Conservation (phyloP, 2,329 filamentous ascomycete genomes). For the Cryphonectria carpinicola region DNA sequence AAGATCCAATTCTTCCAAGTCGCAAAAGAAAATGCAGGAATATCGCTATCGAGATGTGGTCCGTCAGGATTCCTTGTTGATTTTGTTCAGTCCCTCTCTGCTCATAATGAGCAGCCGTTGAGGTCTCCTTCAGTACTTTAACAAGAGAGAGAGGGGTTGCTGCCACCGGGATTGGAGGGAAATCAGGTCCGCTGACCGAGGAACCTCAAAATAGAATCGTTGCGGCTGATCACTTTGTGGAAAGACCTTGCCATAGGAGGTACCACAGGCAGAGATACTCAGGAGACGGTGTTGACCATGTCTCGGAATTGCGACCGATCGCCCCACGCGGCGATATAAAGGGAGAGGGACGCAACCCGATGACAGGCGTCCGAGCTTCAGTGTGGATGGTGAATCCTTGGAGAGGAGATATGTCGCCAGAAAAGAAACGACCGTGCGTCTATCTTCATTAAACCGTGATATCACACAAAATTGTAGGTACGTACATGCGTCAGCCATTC, state of each 20-base stretch:
- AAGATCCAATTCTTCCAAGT: not conserved
- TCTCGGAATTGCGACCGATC: not conserved
- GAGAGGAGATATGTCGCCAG: not conserved
- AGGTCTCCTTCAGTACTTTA: too few species aligned
- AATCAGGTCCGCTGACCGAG: too few species aligned
- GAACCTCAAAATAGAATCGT: not conserved
- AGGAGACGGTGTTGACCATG: not conserved
- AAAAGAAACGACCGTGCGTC: conserved; percentile 28
- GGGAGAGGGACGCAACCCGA: not conserved
- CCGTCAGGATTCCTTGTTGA: not conserved
- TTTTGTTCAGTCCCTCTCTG: not conserved
- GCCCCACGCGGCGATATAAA: not conserved
- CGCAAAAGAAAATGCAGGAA: not conserved
- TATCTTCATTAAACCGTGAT: conserved; percentile 30
- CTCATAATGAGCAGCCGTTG: too few species aligned
- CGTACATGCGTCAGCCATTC: conserved; percentile 26
- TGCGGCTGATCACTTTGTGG: not conserved
- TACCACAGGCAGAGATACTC: not conserved
- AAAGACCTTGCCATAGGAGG: not conserved
- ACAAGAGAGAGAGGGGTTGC: too few species aligned
- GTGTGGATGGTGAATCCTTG: not conserved
- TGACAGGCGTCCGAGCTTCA: not conserved
- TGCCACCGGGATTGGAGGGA: too few species aligned
- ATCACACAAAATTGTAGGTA: conserved; percentile 28
- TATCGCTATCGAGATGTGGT: not conserved